Evolutionary conservation across 768 basidiomycete species (phyloP), one percentile per base, ranked within the genome.

Genomic region (Tephrocybe sp.): DNA sequence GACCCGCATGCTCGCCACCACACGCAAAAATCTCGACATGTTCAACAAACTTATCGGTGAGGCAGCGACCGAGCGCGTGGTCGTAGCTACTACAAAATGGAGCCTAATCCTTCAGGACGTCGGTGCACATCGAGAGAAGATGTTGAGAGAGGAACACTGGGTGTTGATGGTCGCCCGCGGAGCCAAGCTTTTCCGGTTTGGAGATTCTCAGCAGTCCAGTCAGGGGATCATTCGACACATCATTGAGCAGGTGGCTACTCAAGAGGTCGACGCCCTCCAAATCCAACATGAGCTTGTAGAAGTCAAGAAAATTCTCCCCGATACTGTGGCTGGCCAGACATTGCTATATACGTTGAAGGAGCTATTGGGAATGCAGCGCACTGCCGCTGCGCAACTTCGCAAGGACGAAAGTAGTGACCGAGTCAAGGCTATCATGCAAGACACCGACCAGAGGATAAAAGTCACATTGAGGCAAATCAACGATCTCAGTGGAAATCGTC

Each of bases 281-380:
- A 47, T 63, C 25, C 62, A 66, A 39, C 48, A 57, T 12, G 65
- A 64, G 34, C 46, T 64, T 8, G 61, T 62, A 1, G 56, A 61
- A 22, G 48, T 61, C 34, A 41, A 49, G 12, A 57, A 48, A 8
- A 47, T 52, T 15, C 61, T 66, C 34, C 45, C 52, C 5, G 63
- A 62, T 29, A 63, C 63, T 11, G 43, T 47, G 12, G 63, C 60
- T 5, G 65, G 60, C 2, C 50, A 47, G 21, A 49, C 50, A 18
- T 42, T 55, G 33, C 49, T 47, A 18, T 55, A 52, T 21, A 55
- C 54, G 15, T 50, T 55, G 38, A 27, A 52, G 39, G 54, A 55
- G 42, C 40, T 55, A 7, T 30, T 52, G 25, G 50, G 51, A 33
- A 41, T 33, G 10, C 50, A 55, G 27, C 42, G 37, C 11, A 30